Base-by-base conservation (phyloP, 108 stramenopile genomes). In the Fistulifera solaris region DNA sequence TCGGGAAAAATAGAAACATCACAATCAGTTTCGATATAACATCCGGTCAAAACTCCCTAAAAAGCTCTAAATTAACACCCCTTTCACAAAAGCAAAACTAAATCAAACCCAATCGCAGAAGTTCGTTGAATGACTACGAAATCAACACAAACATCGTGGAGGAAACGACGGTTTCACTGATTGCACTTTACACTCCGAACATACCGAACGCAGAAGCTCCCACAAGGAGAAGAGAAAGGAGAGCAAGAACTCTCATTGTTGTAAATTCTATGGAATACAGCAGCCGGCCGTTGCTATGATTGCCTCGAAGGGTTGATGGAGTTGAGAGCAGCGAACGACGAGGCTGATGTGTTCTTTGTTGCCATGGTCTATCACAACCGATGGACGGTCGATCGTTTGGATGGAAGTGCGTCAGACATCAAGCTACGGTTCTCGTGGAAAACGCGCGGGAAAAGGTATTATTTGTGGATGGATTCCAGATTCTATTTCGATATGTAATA, bases 161-260 rank as follows among this genome's bases (percentile, higher is more conserved):
- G n/a, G n/a, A n/a, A n/a, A n/a, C n/a, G n/a, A n/a, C n/a, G n/a
- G n/a, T n/a, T n/a, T n/a, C n/a, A n/a, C n/a, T n/a, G n/a, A n/a
- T n/a, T n/a, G n/a, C n/a, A n/a, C n/a, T n/a, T n/a, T n/a, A n/a
- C n/a, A n/a, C n/a, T n/a, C n/a, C n/a, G n/a, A 47, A 81, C 86
- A 59, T 66, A 87, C 86, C 82, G 53, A 87, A 87, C 40, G 86
- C 86, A 62, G 79, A 67, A 40, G 80, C 77, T 49, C 75, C 78
- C 43, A 61, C 71, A 64, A 81, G 55, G 60, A 80, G 66, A 10
- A 76, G 52, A 42, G 77, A 74, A 23, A 83, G 55, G 49, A 81
- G 46, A 52, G 79, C 64, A 52, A 81, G 54, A 53, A 83, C 62
- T 71, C 80, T 78, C 50, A 51, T 51, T n/a, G n/a, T n/a, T n/a